phyloP scores from a whole-genome alignment of 352 stramenopile species.

The Pythium sp. region DNA sequence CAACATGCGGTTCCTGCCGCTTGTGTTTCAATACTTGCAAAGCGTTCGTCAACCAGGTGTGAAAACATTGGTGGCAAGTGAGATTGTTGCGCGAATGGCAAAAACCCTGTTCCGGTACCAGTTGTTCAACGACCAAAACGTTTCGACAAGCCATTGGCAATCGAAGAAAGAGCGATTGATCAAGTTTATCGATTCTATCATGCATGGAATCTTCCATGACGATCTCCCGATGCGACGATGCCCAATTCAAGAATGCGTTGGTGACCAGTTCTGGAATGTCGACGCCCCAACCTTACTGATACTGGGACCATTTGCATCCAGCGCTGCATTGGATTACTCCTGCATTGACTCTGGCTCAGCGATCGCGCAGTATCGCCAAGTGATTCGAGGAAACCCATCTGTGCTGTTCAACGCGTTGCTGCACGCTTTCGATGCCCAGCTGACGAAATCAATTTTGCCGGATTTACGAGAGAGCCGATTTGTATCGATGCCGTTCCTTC shows the following conservation, averaged over 20 bases:
- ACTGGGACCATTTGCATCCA: conserved; percentile 58
- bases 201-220: conserved; percentile 59
- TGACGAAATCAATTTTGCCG: conserved; percentile 49
- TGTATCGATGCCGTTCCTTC: conserved; percentile 53
- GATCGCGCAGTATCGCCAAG: conserved; percentile 45
- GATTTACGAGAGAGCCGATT: conserved; percentile 57
- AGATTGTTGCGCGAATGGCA: conserved; percentile 69
- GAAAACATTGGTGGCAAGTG: conserved; percentile 51
- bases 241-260: conserved; percentile 36
- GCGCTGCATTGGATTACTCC: conserved; percentile 40
- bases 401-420: conserved; percentile 62
- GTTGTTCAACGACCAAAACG: conserved; percentile 48
- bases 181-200: conserved; percentile 67
- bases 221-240: conserved; percentile 28
- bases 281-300: conserved; percentile 61
- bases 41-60: conserved; percentile 47
- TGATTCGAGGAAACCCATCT: conserved; percentile 49
- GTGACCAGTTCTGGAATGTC: conserved; percentile 74
- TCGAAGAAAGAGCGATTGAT: conserved; percentile 55
- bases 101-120: conserved; percentile 73
- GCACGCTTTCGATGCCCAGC: conserved; percentile 47
- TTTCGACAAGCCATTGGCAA: conserved; percentile 44
- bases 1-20: conserved; percentile 67
- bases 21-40: conserved; percentile 51
- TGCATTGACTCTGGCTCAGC: background rate